Evolutionary conservation across 139 green algal species (phyloP).

Genomic region (Picochlorum sp.): DNA sequence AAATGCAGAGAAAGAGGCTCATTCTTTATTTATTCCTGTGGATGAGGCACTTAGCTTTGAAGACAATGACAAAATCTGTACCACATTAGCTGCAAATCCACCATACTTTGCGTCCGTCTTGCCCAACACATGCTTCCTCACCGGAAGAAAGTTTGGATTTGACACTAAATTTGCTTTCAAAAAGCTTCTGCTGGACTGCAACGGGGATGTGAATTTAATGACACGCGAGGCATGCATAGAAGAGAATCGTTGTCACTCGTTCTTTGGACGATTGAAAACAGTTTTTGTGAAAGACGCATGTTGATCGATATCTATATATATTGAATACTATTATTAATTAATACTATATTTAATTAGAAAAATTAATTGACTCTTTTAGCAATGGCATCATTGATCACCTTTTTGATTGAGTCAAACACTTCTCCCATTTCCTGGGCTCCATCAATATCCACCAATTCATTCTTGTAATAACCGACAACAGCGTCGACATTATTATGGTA

Average conservation of each 20-base stretch:
- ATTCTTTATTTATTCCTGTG: not conserved
- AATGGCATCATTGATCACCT: conserved; percentile 19
- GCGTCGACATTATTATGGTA: conserved; percentile 71
- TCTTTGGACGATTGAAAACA: not conserved
- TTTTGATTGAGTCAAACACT: conserved; percentile 55
- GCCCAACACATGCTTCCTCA: conserved; percentile 8
- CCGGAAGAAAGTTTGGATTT: conserved; percentile 1
- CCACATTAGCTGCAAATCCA: not conserved
- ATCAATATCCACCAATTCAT: conserved; percentile 62
- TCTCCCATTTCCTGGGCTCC: conserved; percentile 58
- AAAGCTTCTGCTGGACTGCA: conserved; percentile 1
- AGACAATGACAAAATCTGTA: not conserved
- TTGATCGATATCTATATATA: not conserved
- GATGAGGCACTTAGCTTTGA: not conserved
- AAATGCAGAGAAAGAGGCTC: not conserved
- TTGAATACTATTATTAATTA: not conserved
- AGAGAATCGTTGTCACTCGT: not conserved
- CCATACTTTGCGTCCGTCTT: not conserved
- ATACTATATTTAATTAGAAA: not conserved
- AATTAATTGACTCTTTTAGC: not conserved
- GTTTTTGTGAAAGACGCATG: conserved; percentile 4
- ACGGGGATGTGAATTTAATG: not conserved
- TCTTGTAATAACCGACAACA: conserved; percentile 69
- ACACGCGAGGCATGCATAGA: not conserved
- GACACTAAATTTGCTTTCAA: not conserved